These are phyloP conservation scores for Diversispora epigaea DNA, from an alignment of 192 early-diverging fungal genomes.

Conservation along the genomic window DNA sequence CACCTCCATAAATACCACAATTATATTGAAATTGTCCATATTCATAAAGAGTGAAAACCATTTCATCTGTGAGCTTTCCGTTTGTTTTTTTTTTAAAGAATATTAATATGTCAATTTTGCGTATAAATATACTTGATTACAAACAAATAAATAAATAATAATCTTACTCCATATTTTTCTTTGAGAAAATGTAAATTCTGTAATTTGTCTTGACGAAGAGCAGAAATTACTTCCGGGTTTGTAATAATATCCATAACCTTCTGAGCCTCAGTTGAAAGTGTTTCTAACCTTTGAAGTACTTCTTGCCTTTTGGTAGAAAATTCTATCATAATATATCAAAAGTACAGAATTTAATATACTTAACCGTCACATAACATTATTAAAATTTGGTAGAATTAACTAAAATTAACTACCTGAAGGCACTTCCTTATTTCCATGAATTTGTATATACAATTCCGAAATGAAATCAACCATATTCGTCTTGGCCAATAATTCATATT, in stretches of 20 bases:
- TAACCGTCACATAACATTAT: not conserved
- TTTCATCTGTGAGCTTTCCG: constrained; percentile 78
- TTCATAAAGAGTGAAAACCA: constrained; percentile 83
- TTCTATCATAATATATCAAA: constrained; percentile 32
- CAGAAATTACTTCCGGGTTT: constrained; percentile 84
- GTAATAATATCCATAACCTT: constrained; percentile 88
- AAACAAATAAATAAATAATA: not conserved
- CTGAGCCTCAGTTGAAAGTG: constrained; percentile 71
- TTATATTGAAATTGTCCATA: constrained; percentile 90
- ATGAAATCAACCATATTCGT: constrained; percentile 97
- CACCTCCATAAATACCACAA: constrained; percentile 88
- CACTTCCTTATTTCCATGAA: constrained; percentile 72
- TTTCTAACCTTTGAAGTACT: constrained; percentile 73
- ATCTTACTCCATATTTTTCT: constrained; percentile 75
- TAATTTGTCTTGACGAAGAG: constrained; percentile 91
- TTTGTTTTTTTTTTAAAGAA: not conserved
- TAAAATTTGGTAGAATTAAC: not conserved
- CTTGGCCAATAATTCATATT: constrained; percentile 82
- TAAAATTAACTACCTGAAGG: constrained; percentile 60
- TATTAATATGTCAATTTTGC: not conserved
- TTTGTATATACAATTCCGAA: constrained; percentile 77
- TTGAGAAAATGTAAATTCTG: constrained; percentile 87
- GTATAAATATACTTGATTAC: not conserved
- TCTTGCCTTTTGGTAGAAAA: constrained; percentile 73
- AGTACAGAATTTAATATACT: not conserved